Evolutionary conservation across 768 basidiomycete genomes (phyloP).

Genomic region (Pholiota conissans): DNA sequence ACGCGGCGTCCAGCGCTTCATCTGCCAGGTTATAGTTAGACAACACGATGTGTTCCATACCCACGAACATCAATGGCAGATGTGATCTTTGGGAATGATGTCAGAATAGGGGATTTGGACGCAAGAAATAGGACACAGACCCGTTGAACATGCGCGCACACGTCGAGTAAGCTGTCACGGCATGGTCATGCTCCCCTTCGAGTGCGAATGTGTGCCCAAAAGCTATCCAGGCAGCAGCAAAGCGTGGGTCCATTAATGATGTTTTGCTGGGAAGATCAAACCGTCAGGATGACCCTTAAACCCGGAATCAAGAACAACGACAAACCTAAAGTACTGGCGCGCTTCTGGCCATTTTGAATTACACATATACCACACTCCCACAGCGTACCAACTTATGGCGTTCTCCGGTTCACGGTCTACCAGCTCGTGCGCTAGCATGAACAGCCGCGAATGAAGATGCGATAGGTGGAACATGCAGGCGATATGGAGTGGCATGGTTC

Average conservation of each 20-base stretch:
- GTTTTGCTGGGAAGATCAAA: slow-evolving; percentile 68
- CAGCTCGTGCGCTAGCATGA: slow-evolving; percentile 94
- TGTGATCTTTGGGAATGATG: slow-evolving; percentile 65
- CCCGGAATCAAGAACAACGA: neutral
- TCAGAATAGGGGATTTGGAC: neutral
- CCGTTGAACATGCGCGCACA: slow-evolving; percentile 94
- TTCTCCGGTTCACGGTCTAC: slow-evolving; percentile 93
- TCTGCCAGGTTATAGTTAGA: slow-evolving; percentile 81
- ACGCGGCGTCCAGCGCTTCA: slow-evolving; percentile 84
- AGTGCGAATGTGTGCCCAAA: slow-evolving; percentile 97
- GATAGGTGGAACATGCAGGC: slow-evolving; percentile 98
- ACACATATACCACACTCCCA: slow-evolving; percentile 94
- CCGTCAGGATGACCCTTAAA: neutral
- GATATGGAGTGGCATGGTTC: slow-evolving; percentile 91
- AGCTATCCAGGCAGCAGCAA: slow-evolving; percentile 95
- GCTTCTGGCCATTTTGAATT: slow-evolving; percentile 88
- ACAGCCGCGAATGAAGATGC: slow-evolving; percentile 89
- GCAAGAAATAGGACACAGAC: slow-evolving; percentile 38
- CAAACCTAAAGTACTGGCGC: slow-evolving; percentile 89
- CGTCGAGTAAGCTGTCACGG: slow-evolving; percentile 97
- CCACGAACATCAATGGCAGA: slow-evolving; percentile 91
- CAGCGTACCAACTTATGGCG: slow-evolving; percentile 96
- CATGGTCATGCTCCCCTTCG: slow-evolving; percentile 98
- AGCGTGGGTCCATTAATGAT: slow-evolving; percentile 93
- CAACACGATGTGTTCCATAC: slow-evolving; percentile 96